Base-by-base conservation (phyloP, 176 grass and related monocot species). In the Cenchrus purpureus region DNA sequence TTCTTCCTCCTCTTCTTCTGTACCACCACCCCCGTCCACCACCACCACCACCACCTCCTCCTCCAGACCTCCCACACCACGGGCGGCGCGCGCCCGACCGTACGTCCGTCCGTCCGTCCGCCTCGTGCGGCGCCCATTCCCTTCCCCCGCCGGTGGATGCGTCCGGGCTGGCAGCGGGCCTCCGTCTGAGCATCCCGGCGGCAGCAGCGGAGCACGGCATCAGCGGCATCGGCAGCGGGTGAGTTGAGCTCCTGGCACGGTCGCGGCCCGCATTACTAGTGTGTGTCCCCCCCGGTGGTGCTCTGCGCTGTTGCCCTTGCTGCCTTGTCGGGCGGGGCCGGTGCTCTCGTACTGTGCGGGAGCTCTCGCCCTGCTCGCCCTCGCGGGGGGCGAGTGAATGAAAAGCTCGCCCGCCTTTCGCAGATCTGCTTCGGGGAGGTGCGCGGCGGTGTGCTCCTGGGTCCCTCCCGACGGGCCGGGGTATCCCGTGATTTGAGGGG, bases 391-490 rank as follows among this genome's bases (percentile, higher is more conserved):
- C 4, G 63, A 65, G 20, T 8, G 28, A 10, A 11, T 13, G 17
- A 28, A 64, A 81, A 31, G 42, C 29, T 68, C 42, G 28, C 48
- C 13, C 29, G 64, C 29, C 50, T 76, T 53, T 74, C 4, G 20
- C 78, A 78, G 67, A 82, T 90, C 85, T 87, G 77, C 71, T 82
- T 64, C 73, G n/a, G 84, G 83, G 56, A 77, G 83, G 78, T 86
- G 78, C 79, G 73, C 74, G 29, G 79, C 74, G 68, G 84, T 75
- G 80, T 79, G 59, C 82, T 68, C 42, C 51, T 90, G 74, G 89
- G 79, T 61, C 79, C 89, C 72, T 19, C 65, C 22, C 72, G 73
- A 66, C 49, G 84, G 79, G 37, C 48, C 42, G 73, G 57, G 79
- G 65, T 44, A 31, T 87, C 79, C 88, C 84, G 88, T 83, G 88